A percentile compares a stretch with the other conserved stretches of the same genome.
phyloP scores from a whole-genome alignment of 345 rosid species.

The Euphorbia pulcherrima region DNA sequence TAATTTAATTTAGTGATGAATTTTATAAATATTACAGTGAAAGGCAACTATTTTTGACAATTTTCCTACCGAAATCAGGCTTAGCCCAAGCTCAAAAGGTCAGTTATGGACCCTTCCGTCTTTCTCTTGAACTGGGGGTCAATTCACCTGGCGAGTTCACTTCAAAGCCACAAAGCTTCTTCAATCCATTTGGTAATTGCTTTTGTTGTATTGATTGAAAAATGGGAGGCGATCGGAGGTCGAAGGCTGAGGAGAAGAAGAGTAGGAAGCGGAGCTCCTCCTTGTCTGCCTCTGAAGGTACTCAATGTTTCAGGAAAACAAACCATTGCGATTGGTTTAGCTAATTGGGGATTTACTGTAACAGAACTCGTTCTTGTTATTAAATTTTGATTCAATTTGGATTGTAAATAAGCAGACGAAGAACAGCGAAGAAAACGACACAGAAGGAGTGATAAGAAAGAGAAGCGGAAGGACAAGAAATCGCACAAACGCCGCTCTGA shows the following conservation, averaged over 20 bases:
- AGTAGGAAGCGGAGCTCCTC: constrained; percentile 42
- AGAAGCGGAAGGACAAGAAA: constrained; percentile 46
- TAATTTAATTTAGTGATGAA: too few species aligned
- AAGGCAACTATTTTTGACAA: too few species aligned
- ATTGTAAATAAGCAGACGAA: constrained; percentile 41
- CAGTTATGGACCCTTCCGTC: too few species aligned
- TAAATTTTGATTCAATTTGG: neutral
- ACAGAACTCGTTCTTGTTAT: neutral
- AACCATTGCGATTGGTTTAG: too few species aligned
- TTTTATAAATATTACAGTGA: too few species aligned
- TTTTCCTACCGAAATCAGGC: too few species aligned
- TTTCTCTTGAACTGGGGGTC: neutral
- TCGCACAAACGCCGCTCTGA: constrained; percentile 54
- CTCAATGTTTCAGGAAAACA: neutral
- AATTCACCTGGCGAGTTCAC: too few species aligned
- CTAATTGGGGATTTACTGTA: too few species aligned
- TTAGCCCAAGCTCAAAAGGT: too few species aligned
- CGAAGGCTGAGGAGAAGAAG: constrained; percentile 48
- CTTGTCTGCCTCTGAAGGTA: constrained; percentile 40
- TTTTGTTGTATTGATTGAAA: neutral
- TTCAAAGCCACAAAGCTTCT: neutral
- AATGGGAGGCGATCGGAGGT: constrained; percentile 64
- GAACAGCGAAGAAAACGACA: constrained; percentile 47
- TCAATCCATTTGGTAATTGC: neutral
- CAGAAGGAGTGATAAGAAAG: constrained; percentile 42